Evolutionary conservation across 768 basidiomycete species (phyloP), one percentile per base, ranked within the genome.

Genomic region (Russula brevipes): DNA sequence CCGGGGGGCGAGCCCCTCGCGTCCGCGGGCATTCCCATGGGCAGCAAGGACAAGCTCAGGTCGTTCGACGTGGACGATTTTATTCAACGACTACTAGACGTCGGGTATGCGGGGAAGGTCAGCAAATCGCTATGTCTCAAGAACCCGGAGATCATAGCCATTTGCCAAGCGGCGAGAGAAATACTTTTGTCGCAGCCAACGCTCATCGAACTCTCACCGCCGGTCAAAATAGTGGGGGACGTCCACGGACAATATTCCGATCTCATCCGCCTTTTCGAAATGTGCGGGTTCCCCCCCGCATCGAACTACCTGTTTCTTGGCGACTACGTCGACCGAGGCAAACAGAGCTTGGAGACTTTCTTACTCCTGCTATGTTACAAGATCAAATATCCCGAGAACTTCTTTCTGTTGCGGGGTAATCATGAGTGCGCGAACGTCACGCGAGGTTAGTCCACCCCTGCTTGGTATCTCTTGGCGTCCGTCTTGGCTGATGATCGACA

Each of bases 381-480:
- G 82, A 92, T 99, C 80, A 98, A 98, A 76, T 99, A 95, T 76
- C 97, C 97, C 8, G 97, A 99, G 78, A 98, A 98, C 78, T 98
- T 99, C 79, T 98, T 98, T 80, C 81, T 99, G 44, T 78, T 99
- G 57, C 84, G 97, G 71, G 97, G 97, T 47, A 99, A 99, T 75
- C 97, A 99, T 74, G 97, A 99, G 79, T 98, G 96, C 72, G 97
- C 97, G 52, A 98, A 98, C 72, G 97, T 99, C 58, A 99, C 97
- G 59, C 81, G 97, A 86, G 96, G 95, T 94, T 66, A 67, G 89
- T 75, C 53, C 14, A 64, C 35, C 60, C 50, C 16, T 14, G 10
- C 44, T 51, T 49, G 9, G 14, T 35, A 19, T 57, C 14, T 59
- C 50, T 57, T 31, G 60, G 59, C 63, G 33, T 60, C 35, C 52